A percentile compares a stretch with the other conserved stretches of the same genome.
Evolutionary conservation across 2,329 filamentous ascomycete genomes (phyloP).

Genomic region (Penicillium rolfsii): DNA sequence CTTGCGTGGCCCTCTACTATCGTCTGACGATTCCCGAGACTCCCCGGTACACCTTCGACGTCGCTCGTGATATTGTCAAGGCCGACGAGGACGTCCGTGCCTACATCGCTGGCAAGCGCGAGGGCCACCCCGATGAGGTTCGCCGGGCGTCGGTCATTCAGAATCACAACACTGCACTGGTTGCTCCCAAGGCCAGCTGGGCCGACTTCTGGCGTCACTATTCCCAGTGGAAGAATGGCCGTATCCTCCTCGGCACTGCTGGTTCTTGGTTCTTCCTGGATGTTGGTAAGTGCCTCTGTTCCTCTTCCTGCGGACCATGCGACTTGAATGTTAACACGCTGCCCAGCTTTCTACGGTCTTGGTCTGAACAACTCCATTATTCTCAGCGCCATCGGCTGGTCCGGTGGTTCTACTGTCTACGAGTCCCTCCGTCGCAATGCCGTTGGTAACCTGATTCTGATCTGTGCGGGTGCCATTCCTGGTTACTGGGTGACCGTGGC

Average conservation of each 20-base stretch:
- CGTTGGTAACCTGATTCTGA: constrained; percentile 76
- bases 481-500: constrained; percentile 82
- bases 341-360: constrained; percentile 40
- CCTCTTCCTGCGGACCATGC: not conserved
- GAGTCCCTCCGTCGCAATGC: constrained; percentile 72
- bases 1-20: constrained; percentile 29
- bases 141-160: constrained; percentile 2
- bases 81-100: constrained; percentile 15
- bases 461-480: constrained; percentile 76
- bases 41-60: constrained; percentile 19
- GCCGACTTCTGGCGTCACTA: constrained; percentile 38
- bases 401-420: constrained; percentile 66
- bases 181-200: constrained; percentile 22
- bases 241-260: constrained; percentile 38
- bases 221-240: constrained; percentile 37
- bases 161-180: not conserved
- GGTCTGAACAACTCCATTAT: constrained; percentile 66
- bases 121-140: constrained; percentile 8
- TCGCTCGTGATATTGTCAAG: constrained; percentile 8
- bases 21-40: constrained; percentile 32
- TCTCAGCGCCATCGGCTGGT: constrained; percentile 72
- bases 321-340: not conserved
- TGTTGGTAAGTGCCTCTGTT: constrained; percentile 1
- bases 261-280: constrained; percentile 38
- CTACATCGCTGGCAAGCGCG: constrained; percentile 17